Evolutionary conservation across 2,329 filamentous ascomycete species (phyloP), one percentile per base, ranked within the genome.

Genomic region (Aspergillus ibericus): DNA sequence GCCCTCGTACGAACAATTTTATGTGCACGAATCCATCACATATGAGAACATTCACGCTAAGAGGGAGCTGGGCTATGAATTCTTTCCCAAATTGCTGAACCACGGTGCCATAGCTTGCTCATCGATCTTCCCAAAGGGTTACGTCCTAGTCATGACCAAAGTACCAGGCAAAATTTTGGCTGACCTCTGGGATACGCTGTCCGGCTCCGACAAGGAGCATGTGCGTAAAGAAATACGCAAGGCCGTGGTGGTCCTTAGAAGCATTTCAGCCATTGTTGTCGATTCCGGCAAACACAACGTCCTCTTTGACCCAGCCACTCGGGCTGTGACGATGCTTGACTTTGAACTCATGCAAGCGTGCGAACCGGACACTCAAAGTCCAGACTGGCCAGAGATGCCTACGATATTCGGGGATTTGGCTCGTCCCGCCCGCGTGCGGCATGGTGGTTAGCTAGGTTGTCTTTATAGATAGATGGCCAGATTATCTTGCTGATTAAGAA

Each of bases 41-140:
- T 63, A 61, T 27, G 61, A 62, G 25, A 32, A 12, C 2, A 15
- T 63, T 9, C 20, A 59, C 22, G 7, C 52, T 18, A 50, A 27
- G 16, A 38, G 34, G n/a, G 48, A 40, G 15, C 22, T 51, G 10
- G 58, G 60, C 4, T 54, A 48, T 25, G 36, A 53, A 8, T 52
- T 35, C 25, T 63, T 63, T 38, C 10, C 59, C 15, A 38, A 25
- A 18, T 1, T 61, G 15, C 53, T 58, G 1, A 36, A 9, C 12
- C 18, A 53, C 16, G 56, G 53, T 3, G 20, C 44, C 15, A 61
- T 61, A 5, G 20, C 1, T 0, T 61, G 46, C 18, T 63, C 61
- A 0, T 63, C 46, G 0, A 27, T 59, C 5, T 56, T 58, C n/a
- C 52, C 53, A 8, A 29, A 25, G 5, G 49, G 56, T 0, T 38